These are phyloP conservation scores for Mycena alexandri DNA, from an alignment of 768 basidiomycete genomes.

Conservation along the genomic window DNA sequence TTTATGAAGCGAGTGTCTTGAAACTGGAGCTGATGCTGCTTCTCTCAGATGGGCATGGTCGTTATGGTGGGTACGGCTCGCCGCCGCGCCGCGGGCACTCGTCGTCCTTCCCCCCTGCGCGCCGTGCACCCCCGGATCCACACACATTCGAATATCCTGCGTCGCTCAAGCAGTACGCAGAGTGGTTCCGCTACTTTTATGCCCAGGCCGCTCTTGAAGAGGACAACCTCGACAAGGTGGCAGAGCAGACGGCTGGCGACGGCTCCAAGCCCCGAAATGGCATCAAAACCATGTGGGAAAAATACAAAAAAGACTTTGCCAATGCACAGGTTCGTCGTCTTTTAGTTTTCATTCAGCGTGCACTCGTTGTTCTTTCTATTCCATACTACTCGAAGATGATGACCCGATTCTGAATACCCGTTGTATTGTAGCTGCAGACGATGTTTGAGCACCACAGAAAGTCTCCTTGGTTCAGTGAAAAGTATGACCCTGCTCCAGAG, in stretches of 20 bases:
- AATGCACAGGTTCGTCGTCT: constrained; percentile 82
- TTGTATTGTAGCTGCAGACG: constrained; percentile 85
- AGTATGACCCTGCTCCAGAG: constrained; percentile 87
- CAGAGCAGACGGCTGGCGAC: constrained; percentile 86
- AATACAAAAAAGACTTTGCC: constrained; percentile 93
- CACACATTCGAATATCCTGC: constrained; percentile 87
- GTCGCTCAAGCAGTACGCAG: constrained; percentile 85
- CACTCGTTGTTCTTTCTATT: constrained; percentile 24
- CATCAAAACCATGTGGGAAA: constrained; percentile 89
- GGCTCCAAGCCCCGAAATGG: constrained; percentile 88
- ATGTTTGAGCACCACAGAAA: constrained; percentile 96
- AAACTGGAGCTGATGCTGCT: constrained; percentile 29
- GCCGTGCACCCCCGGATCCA: constrained; percentile 82
- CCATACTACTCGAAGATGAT: constrained; percentile 35
- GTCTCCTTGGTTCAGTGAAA: constrained; percentile 97
- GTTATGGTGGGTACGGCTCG: constrained; percentile 64
- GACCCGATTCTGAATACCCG: constrained; percentile 41
- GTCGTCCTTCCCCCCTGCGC: constrained; percentile 59
- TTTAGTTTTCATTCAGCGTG: constrained; percentile 31
- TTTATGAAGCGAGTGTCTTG: background rate
- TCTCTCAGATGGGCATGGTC: constrained; percentile 57
- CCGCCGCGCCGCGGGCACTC: constrained; percentile 74
- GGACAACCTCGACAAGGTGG: constrained; percentile 86
- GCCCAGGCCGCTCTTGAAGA: constrained; percentile 85
- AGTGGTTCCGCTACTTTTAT: constrained; percentile 86